Evolutionary conservation across 2,329 filamentous ascomycete species (phyloP).

Genomic region (Clarireedia sp.): DNA sequence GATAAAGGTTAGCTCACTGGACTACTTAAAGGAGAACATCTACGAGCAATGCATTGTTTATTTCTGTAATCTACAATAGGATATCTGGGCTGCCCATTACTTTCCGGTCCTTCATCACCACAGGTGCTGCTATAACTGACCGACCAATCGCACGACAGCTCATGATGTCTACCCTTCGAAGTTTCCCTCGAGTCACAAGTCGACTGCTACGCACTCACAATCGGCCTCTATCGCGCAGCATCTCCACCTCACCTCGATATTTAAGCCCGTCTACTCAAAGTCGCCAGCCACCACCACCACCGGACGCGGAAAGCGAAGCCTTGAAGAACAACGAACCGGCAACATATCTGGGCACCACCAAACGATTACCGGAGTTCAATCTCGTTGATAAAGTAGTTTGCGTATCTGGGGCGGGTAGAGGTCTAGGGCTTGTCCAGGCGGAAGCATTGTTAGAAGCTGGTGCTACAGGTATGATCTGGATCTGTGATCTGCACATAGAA

Average conservation of each 20-base stretch:
- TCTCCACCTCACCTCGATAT: slow-evolving; percentile 8
- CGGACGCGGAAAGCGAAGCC: slow-evolving; percentile 13
- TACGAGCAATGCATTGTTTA: too few species aligned
- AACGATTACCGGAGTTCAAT: slow-evolving; percentile 50
- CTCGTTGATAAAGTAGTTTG: slow-evolving; percentile 59
- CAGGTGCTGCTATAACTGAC: too few species aligned
- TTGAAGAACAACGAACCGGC: slow-evolving; percentile 9
- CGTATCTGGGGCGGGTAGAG: slow-evolving; percentile 64
- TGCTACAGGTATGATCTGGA: slow-evolving; percentile 44
- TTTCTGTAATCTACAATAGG: too few species aligned
- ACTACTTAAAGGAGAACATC: too few species aligned
- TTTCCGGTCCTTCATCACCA: not conserved
- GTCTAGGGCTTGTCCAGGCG: slow-evolving; percentile 65
- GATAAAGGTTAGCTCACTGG: too few species aligned
- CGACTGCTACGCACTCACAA: not conserved
- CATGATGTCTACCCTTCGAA: not conserved
- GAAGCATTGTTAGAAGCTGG: slow-evolving; percentile 70
- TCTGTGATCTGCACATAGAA: not conserved
- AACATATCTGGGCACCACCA: slow-evolving; percentile 20
- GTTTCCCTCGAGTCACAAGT: not conserved
- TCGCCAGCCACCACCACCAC: slow-evolving; percentile 11
- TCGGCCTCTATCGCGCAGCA: not conserved
- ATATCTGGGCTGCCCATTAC: not conserved
- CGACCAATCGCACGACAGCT: not conserved
- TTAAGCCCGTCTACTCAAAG: not conserved